Conservation (phyloP, 2,329 filamentous ascomycete species). For the Ceratocystis alfenasii region DNA sequence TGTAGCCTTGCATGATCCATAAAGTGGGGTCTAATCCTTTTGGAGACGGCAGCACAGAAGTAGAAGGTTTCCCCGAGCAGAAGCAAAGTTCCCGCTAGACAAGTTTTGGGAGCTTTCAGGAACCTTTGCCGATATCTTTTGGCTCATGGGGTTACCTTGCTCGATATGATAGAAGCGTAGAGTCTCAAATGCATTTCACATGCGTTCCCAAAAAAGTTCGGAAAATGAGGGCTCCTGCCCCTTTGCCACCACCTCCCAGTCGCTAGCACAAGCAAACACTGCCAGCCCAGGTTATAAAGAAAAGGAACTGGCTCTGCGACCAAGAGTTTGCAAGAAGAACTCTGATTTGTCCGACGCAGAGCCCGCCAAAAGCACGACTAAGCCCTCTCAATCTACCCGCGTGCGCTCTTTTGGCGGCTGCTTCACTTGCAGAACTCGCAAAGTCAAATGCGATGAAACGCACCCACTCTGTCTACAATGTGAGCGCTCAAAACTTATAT, state of each 20-base stretch:
- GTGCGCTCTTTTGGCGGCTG: conserved; percentile 19
- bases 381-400: neutral
- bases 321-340: neutral
- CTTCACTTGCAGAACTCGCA: conserved; percentile 19
- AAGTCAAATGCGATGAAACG: conserved; percentile 20
- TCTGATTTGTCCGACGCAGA: neutral
- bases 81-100: neutral
- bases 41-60: neutral
- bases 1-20: neutral
- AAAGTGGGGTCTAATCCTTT: neutral
- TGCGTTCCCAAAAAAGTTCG: too few species aligned
- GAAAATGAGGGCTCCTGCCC: too few species aligned
- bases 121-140: neutral
- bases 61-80: neutral
- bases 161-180: neutral
- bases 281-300: too few species aligned
- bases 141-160: neutral
- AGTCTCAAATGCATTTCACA: neutral
- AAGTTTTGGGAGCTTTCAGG: neutral
- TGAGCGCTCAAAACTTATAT: conserved; percentile 9
- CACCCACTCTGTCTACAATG: conserved; percentile 18
- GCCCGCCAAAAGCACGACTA: neutral
- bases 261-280: too few species aligned
- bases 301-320: neutral
- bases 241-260: too few species aligned